These are phyloP conservation scores for Cercospora sp. DNA, from an alignment of 2,329 filamentous ascomycete species.

Conservation along the genomic window DNA sequence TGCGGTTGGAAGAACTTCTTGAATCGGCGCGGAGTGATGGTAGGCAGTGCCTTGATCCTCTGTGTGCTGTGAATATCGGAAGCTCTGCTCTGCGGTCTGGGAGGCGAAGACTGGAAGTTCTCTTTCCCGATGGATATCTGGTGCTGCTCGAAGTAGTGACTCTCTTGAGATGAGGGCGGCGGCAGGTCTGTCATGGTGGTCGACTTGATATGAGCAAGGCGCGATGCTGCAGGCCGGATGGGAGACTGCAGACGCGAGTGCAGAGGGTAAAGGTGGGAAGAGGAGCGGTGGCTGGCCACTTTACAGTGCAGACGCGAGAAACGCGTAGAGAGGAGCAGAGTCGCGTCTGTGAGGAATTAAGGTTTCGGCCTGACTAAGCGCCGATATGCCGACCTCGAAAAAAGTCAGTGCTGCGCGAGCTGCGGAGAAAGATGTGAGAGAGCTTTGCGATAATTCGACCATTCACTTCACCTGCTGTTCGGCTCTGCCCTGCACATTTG, in stretches of 20 bases:
- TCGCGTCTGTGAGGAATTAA: slow-evolving; percentile 9
- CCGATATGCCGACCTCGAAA: slow-evolving; percentile 8
- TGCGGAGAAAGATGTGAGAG: slow-evolving; percentile 1
- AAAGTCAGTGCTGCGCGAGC: slow-evolving; percentile 8
- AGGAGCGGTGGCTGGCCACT: slow-evolving; percentile 10
- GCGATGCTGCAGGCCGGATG: neutral
- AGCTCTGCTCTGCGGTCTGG: slow-evolving; percentile 19
- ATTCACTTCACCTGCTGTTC: neutral
- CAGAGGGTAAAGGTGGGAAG: neutral
- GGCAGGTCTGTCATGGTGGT: slow-evolving; percentile 33
- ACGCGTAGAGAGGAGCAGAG: slow-evolving; percentile 11
- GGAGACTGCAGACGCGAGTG: slow-evolving; percentile 13
- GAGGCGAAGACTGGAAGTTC: slow-evolving; percentile 37
- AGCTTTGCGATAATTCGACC: slow-evolving; percentile 3
- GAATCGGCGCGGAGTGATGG: slow-evolving; percentile 54
- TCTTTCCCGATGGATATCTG: slow-evolving; percentile 34
- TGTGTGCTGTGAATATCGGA: slow-evolving; percentile 26
- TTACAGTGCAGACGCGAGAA: slow-evolving; percentile 14
- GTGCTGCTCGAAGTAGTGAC: slow-evolving; percentile 35
- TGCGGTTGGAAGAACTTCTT: slow-evolving; percentile 54
- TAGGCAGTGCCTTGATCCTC: slow-evolving; percentile 50
- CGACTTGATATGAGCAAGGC: neutral
- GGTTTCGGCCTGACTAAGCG: neutral
- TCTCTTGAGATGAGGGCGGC: slow-evolving; percentile 37
- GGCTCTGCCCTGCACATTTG: neutral